Evolutionary conservation across 1,284 basidiomycete genomes (phyloP), one percentile per base, ranked within the genome.

Genomic region (Marasmius oreades): DNA sequence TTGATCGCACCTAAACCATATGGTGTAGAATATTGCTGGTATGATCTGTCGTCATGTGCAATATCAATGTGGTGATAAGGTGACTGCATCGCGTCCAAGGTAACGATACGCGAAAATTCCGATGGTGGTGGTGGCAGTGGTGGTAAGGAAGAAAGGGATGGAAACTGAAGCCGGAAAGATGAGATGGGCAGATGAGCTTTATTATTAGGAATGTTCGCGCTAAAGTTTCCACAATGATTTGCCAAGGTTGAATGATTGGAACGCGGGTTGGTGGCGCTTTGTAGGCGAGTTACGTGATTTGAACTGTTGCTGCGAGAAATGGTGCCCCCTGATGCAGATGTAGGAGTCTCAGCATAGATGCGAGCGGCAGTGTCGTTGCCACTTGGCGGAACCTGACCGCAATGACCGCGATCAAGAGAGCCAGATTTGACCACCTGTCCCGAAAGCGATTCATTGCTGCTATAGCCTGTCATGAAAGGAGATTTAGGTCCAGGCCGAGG

Each of bases 271-370:
- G 47, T 50, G 47, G 47, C 47, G 47, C 33, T 31, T 28, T 50
- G 47, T 11, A 50, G 24, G 28, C 26, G 11, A 50, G 23, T 50
- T 50, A 50, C 47, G 47, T 50, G 47, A 50, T 50, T 50, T n/a
- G 47, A 50, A 50, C 28, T 50, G 26, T 50, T n/a, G 33, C 33
- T 33, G 23, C 26, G 47, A 50, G 47, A 26, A 31, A 31, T 26
- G 47, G 47, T 50, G 31, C 10, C 47, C 47, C 26, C 24, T 50
- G 47, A 20, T 14, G 16, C 12, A 46, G 28, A 31, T 31, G 28
- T 4, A 31, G 4, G 28, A 31, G 28, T 31, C 28, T 24, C 45
- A 33, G 26, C 14, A 33, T 50, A 50, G 47, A 50, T 50, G 47
- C 6, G n/a, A 31, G 47, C 47, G 47, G 47, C 18, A 50, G n/a